A percentile compares a stretch with the other conserved stretches of the same genome.
Conservation (phyloP, 768 basidiomycete genomes). For the Leccinellum rugosiceps region DNA sequence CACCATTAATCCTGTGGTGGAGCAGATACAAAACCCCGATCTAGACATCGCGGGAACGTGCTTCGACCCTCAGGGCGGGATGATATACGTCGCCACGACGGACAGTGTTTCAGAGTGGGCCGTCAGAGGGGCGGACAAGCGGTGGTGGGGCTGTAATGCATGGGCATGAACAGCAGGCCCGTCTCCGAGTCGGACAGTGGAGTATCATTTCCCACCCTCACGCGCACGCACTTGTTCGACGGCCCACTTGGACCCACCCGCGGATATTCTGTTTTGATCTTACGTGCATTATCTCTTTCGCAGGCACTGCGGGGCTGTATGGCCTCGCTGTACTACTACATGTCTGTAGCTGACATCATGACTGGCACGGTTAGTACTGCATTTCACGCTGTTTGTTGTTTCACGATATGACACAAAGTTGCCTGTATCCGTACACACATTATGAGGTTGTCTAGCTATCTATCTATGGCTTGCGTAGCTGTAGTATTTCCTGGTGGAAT, state of each 20-base stretch:
- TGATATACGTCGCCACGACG: conserved; percentile 65
- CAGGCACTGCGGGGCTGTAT: conserved; percentile 10
- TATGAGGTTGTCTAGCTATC: background rate
- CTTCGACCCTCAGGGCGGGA: conserved; percentile 68
- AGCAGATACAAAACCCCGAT: conserved; percentile 20
- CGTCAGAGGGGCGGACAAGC: conserved; percentile 66
- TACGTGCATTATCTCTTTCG: background rate
- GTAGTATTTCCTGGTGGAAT: background rate
- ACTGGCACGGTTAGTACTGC: background rate
- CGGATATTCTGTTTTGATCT: conserved; percentile 10
- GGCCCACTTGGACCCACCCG: background rate
- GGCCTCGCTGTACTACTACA: conserved; percentile 21
- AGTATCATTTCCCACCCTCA: background rate
- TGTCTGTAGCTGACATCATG: conserved; percentile 14
- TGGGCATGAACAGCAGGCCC: conserved; percentile 35
- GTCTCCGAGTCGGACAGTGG: background rate
- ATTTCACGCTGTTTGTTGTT: conserved; percentile 4
- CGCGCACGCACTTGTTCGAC: background rate
- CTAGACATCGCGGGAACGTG: conserved; percentile 67
- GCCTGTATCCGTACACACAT: conserved; percentile 8
- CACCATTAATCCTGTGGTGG: conserved; percentile 5
- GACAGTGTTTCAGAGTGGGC: conserved; percentile 74
- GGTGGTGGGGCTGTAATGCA: conserved; percentile 60
- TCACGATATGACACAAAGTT: background rate
- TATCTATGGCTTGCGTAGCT: background rate